Conservation (phyloP, 2,329 filamentous ascomycete species). For the Epichloe scottii region DNA sequence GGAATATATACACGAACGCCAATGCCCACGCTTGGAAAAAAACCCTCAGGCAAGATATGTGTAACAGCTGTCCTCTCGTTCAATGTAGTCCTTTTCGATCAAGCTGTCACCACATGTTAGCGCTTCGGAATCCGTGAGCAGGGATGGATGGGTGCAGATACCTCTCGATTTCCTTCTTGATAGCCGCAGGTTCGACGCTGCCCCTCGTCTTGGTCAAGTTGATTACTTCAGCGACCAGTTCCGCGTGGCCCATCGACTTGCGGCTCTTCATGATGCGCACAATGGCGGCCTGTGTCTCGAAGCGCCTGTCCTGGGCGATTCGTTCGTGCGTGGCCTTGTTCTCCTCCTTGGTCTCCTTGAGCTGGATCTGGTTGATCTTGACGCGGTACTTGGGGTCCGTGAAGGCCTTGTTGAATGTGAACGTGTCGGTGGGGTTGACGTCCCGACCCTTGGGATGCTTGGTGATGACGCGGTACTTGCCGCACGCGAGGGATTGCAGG, state of each 20-base stretch:
- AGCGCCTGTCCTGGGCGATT: constrained; percentile 79
- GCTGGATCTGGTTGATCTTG: constrained; percentile 98
- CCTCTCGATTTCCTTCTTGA: constrained; percentile 97
- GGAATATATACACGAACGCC: too few species aligned
- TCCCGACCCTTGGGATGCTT: constrained; percentile 83
- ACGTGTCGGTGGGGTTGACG: constrained; percentile 66
- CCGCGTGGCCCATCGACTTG: constrained; percentile 75
- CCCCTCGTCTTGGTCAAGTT: constrained; percentile 78
- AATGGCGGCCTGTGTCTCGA: constrained; percentile 93
- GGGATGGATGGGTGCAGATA: constrained; percentile 29
- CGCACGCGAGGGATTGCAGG: constrained; percentile 88
- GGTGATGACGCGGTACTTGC: constrained; percentile 67
- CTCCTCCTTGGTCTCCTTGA: constrained; percentile 90
- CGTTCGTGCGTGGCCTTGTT: constrained; percentile 89
- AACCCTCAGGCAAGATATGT: constrained; percentile 49
- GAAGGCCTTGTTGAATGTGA: constrained; percentile 70
- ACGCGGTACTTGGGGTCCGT: constrained; percentile 72
- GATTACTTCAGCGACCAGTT: constrained; percentile 85
- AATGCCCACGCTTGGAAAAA: too few species aligned
- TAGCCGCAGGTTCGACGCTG: constrained; percentile 71
- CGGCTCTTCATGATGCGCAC: constrained; percentile 94
- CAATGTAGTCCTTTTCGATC: constrained; percentile 89
- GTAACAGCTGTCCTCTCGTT: constrained; percentile 61
- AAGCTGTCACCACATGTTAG: constrained; percentile 36
- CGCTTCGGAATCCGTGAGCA: too few species aligned